Base-by-base conservation (phyloP, 2,329 filamentous ascomycete species). In the Colletotrichum viniferum region DNA sequence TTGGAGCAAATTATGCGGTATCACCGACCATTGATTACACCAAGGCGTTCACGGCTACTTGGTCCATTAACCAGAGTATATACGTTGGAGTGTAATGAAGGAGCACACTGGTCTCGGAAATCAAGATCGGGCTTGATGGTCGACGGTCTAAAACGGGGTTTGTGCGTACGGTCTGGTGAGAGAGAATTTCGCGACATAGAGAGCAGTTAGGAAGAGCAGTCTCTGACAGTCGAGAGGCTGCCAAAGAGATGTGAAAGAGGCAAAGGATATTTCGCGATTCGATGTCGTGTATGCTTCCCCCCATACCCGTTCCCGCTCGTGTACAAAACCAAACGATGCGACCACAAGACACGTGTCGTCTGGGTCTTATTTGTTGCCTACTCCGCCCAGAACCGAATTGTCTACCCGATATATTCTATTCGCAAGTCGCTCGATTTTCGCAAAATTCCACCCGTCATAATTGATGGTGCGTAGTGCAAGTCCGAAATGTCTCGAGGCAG, bases 181-280 rank as follows among this genome's bases (percentile, higher is more conserved):
- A 14, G 34, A 62, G n/a, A 10, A 38, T 62, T 14, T 63, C 32
- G 21, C 36, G 34, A 61, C 55, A 62, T 28, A 55, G n/a, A 72
- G 38, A 26, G 21, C 61, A 43, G 60, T 71, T 71, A 55, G 48
- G 24, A 65, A n/a, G 43, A 14, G 36, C 30, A 30, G 48, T 10
- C 52, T 32, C n/a, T 56, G 24, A 16, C n/a, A 30, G 21, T 26
- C 58, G 16, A 60, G 48, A 60, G 32, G 12, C 21, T n/a, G 60
- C 36, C 56, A 43, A 48, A 18, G n/a, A 70, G 9, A 63, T 24
- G 13, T n/a, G 24, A 26, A 48, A 72, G 48, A 72, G 48, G 48
- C 26, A 55, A 58, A 67, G 69, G 38, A 68, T 67, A 21, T 67
- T 74, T 73, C 69, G 73, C 55, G 55, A 75, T 75, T 73, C 43